Percentiles rank a stretch among this genome's conserved stretches.
Evolutionary conservation across 208 protist species (phyloP).

Genomic region (Trichomonas vaginalis): DNA sequence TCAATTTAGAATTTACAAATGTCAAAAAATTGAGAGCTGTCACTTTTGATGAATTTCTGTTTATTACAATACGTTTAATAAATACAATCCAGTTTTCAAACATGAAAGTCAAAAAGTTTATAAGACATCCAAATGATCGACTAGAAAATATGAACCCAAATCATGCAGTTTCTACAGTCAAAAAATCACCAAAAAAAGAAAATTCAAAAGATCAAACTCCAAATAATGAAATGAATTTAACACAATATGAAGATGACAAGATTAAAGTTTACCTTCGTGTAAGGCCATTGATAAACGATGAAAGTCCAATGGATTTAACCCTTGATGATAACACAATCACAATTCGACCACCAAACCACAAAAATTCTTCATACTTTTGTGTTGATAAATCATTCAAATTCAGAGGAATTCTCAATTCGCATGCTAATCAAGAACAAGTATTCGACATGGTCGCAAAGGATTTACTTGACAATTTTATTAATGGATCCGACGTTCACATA

Average conservation of each 20-base stretch:
- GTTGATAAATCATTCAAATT: neutral
- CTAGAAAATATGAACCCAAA: neutral
- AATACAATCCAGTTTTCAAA: no score
- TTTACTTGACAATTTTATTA: neutral
- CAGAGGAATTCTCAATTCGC: neutral
- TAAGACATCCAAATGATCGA: no score
- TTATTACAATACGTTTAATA: no score
- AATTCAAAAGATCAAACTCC: neutral
- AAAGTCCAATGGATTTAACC: neutral
- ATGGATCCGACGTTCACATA: neutral
- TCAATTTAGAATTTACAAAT: no score
- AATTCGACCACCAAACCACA: neutral
- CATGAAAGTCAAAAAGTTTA: no score
- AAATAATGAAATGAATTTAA: neutral
- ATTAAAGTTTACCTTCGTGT: neutral
- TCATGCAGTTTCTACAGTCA: neutral
- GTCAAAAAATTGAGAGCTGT: no score
- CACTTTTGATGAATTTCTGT: no score
- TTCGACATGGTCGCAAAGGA: neutral
- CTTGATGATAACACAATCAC: neutral
- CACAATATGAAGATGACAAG: neutral
- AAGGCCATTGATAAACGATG: neutral
- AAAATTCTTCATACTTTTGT: neutral
- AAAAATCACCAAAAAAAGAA: neutral
- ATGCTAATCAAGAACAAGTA: neutral